Conservation (phyloP, 805 yeast genomes). For the Debaryomyces hansenii region DNA sequence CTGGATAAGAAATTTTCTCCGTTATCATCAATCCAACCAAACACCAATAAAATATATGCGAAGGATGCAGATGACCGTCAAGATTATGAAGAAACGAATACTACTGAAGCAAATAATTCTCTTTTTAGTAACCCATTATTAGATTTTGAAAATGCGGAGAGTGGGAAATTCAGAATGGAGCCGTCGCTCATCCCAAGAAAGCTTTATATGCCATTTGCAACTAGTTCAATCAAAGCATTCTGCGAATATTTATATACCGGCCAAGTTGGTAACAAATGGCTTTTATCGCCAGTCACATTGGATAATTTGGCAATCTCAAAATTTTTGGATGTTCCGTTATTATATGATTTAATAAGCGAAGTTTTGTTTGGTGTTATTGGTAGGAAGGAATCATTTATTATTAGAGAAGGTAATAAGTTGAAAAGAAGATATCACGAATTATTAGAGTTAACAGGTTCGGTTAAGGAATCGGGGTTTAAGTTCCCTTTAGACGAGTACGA, state of each 20-base stretch:
- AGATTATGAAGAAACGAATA: background rate
- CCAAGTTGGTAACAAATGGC: slow-evolving; percentile 75
- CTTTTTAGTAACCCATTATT: slow-evolving; percentile 14
- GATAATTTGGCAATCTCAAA: slow-evolving; percentile 64
- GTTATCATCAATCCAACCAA: background rate
- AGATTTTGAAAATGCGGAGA: slow-evolving; percentile 33
- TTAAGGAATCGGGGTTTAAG: slow-evolving; percentile 21
- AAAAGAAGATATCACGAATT: slow-evolving; percentile 26
- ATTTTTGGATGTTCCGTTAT: slow-evolving; percentile 64
- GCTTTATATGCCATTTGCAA: slow-evolving; percentile 66
- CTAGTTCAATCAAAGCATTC: slow-evolving; percentile 61
- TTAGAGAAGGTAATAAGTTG: slow-evolving; percentile 39
- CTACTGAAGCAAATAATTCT: background rate
- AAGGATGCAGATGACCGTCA: background rate
- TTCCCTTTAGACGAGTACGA: slow-evolving; percentile 54
- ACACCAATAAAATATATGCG: background rate
- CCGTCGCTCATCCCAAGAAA: slow-evolving; percentile 67
- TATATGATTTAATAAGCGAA: slow-evolving; percentile 69
- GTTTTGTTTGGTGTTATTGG: slow-evolving; percentile 69
- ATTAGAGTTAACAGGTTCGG: slow-evolving; percentile 23
- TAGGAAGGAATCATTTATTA: slow-evolving; percentile 56
- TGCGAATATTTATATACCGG: slow-evolving; percentile 78
- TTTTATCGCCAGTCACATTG: slow-evolving; percentile 64
- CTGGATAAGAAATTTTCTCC: slow-evolving; percentile 1
- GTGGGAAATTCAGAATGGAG: slow-evolving; percentile 44